A percentile compares a stretch with the other conserved stretches of the same genome.
Conservation (phyloP, 805 yeast species). For the Lachancea dasiensis region DNA sequence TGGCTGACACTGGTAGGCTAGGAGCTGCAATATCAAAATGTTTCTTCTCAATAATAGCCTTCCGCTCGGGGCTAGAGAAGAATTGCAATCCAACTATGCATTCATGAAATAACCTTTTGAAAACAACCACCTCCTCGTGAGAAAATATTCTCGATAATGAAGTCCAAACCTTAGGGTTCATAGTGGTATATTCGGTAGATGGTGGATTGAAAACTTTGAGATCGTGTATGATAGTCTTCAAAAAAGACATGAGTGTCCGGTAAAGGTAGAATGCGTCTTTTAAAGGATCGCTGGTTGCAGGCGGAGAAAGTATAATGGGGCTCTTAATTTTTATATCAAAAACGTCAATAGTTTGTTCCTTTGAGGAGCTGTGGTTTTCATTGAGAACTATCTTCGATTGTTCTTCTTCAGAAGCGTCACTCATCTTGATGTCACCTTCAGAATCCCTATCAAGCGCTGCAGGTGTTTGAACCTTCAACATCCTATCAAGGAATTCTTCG, state of each 20-base stretch:
- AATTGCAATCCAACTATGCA: constrained; percentile 75
- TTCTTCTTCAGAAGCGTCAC: constrained; percentile 11
- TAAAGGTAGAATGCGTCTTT: constrained; percentile 86
- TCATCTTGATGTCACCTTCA: constrained; percentile 14
- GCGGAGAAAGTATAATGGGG: constrained; percentile 57
- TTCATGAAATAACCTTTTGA: constrained; percentile 74
- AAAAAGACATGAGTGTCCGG: constrained; percentile 81
- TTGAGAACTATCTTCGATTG: background rate
- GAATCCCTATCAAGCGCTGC: constrained; percentile 23
- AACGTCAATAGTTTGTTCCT: constrained; percentile 31
- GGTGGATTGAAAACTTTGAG: constrained; percentile 86
- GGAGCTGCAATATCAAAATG: constrained; percentile 70
- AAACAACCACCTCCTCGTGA: constrained; percentile 73
- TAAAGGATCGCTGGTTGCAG: constrained; percentile 51
- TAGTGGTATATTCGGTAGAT: constrained; percentile 47
- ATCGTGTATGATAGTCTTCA: constrained; percentile 85
- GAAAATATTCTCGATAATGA: constrained; percentile 80
- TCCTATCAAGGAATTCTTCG: constrained; percentile 33
- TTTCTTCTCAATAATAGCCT: constrained; percentile 24
- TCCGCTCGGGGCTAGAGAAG: constrained; percentile 45
- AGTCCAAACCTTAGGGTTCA: constrained; percentile 62
- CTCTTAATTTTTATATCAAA: constrained; percentile 42
- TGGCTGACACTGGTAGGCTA: constrained; percentile 74
- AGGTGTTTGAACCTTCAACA: constrained; percentile 26
- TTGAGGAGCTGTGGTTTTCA: background rate